These are phyloP conservation scores for Saccharum hybrid DNA, from an alignment of 202 grass and related monocot genomes.

Conservation along the genomic window DNA sequence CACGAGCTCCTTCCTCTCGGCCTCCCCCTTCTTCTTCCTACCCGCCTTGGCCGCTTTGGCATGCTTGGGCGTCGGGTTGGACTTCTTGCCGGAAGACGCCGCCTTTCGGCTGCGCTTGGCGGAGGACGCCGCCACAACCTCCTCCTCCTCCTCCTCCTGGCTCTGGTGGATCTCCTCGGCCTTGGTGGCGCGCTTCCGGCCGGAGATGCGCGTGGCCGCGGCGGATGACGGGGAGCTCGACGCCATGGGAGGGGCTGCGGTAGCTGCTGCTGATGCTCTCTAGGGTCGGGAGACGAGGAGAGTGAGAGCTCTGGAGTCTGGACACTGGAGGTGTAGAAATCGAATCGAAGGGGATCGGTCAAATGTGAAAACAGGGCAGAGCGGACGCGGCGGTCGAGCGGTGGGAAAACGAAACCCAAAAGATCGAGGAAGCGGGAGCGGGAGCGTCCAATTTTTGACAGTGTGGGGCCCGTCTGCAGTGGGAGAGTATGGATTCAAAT, in stretches of 20 bases:
- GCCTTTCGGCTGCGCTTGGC: slow-evolving; percentile 1
- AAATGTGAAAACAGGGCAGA: no score
- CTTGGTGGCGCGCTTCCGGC: not conserved
- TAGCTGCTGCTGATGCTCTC: not conserved
- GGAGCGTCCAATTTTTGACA: not conserved
- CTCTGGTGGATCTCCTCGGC: not conserved
- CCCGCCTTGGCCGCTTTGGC: not conserved
- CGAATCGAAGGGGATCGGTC: not conserved
- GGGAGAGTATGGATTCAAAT: not conserved
- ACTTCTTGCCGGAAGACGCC: slow-evolving; percentile 15
- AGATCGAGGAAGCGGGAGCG: not conserved
- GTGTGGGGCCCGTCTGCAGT: not conserved
- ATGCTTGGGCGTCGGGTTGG: not conserved
- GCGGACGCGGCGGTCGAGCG: not conserved
- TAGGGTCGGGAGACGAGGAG: slow-evolving; percentile 2
- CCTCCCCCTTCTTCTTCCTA: slow-evolving; percentile 5
- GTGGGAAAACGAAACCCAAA: not conserved
- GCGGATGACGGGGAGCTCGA: slow-evolving; percentile 28
- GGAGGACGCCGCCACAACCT: not conserved
- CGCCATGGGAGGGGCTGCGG: slow-evolving; percentile 18
- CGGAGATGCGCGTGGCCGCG: slow-evolving; percentile 22
- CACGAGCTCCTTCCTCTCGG: not conserved
- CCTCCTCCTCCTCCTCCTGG: not conserved
- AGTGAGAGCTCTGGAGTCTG: not conserved
- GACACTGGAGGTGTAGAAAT: not conserved